Conservation (phyloP, 371 early-diverging fungal genomes). For the Apophysomyces sp. region DNA sequence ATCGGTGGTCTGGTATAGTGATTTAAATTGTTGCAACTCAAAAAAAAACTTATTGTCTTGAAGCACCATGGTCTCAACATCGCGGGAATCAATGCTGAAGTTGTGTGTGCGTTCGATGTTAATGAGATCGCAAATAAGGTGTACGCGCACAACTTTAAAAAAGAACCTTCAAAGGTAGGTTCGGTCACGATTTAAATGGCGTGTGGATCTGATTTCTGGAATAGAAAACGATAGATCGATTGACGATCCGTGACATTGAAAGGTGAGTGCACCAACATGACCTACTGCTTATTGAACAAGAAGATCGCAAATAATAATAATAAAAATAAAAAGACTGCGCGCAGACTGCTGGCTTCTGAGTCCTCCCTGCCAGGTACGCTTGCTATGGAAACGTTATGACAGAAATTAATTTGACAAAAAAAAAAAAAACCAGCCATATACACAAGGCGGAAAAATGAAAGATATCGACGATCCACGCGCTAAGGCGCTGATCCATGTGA, state of each 20-base stretch:
- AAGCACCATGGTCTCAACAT: constrained; percentile 66
- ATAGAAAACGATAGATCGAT: constrained; percentile 64
- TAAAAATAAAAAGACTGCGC: constrained; percentile 29
- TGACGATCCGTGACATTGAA: constrained; percentile 60
- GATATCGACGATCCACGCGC: constrained; percentile 71
- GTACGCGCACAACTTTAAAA: constrained; percentile 64
- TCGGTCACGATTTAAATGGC: neutral
- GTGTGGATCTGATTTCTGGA: neutral
- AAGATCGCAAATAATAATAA: no score
- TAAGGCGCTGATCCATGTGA: constrained; percentile 60
- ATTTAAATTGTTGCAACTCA: neutral
- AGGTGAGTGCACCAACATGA: constrained; percentile 22
- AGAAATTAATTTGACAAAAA: no score
- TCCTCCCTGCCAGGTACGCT: constrained; percentile 76
- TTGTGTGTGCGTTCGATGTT: constrained; percentile 68
- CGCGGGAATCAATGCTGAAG: constrained; percentile 45
- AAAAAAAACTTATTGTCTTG: neutral
- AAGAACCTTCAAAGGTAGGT: constrained; percentile 54
- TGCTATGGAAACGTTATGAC: no score
- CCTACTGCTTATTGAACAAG: neutral
- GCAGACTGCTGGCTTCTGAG: constrained; percentile 81
- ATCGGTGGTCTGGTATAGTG: constrained; percentile 68
- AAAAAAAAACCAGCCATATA: constrained; percentile 51
- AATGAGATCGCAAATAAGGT: constrained; percentile 73
- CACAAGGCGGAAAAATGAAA: constrained; percentile 65